Percentiles rank a stretch among this genome's conserved stretches.
Conservation (phyloP, 2,329 filamentous ascomycete genomes). For the Pseudogymnoascus verrucosus region DNA sequence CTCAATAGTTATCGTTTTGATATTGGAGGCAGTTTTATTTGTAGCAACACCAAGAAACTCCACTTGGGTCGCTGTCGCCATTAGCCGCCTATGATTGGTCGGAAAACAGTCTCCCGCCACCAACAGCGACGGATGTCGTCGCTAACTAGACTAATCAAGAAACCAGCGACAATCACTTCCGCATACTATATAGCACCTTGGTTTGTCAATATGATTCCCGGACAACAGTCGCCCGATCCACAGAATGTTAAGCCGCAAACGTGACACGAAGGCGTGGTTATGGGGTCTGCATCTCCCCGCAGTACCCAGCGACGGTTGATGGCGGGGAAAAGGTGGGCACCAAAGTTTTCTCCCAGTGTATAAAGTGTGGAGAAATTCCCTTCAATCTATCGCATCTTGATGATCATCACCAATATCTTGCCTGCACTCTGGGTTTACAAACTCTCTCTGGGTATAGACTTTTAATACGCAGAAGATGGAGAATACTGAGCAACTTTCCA, state of each 20-base stretch:
- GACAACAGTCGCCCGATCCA: conserved; percentile 7
- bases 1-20: neutral
- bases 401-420: neutral
- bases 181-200: neutral
- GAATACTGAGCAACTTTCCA: neutral
- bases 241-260: neutral
- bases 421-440: neutral
- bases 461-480: neutral
- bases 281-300: neutral
- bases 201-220: neutral
- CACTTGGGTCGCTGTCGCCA: neutral
- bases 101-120: neutral
- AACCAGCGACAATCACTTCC: neutral
- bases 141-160: neutral
- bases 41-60: neutral
- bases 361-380: conserved; percentile 3
- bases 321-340: conserved; percentile 2
- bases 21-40: neutral
- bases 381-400: neutral
- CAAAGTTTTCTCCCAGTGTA: neutral
- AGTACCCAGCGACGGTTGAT: neutral
- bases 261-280: neutral
- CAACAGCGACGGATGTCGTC: neutral
- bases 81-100: neutral
- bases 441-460: neutral